Evolutionary conservation across 192 early-diverging fungal genomes (phyloP).

Genomic region (Geranomyces variabilis): DNA sequence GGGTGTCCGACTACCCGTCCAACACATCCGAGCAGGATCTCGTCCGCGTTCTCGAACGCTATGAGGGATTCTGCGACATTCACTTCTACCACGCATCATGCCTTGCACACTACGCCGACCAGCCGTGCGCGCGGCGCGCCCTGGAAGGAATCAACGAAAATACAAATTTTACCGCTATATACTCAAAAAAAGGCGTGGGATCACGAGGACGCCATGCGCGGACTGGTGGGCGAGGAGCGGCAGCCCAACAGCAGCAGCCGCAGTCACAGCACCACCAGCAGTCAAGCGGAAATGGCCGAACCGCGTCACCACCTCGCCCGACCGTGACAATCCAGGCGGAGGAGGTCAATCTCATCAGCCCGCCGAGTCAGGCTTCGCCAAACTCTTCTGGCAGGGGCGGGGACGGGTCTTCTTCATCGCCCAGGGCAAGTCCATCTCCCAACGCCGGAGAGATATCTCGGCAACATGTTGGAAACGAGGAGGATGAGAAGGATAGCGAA

Average conservation of each 20-base stretch:
- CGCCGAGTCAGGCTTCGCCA: constrained; percentile 23
- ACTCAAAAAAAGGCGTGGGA: constrained; percentile 46
- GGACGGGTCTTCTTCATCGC: constrained; percentile 35
- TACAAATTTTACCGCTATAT: constrained; percentile 55
- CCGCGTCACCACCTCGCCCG: no score
- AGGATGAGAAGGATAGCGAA: neutral
- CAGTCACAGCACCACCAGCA: constrained; percentile 14
- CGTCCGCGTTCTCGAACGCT: constrained; percentile 37
- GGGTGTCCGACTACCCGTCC: constrained; percentile 51
- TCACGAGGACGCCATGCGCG: neutral
- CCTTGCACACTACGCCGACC: constrained; percentile 46
- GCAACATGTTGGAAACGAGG: neutral
- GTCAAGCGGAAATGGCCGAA: neutral
- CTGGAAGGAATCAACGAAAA: constrained; percentile 47
- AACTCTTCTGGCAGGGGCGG: constrained; percentile 10
- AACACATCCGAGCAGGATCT: constrained; percentile 47
- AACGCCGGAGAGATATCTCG: neutral
- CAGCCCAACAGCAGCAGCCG: constrained; percentile 2
- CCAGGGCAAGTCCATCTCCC: constrained; percentile 8
- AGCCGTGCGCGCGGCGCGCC: constrained; percentile 30
- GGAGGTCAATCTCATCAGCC: neutral
- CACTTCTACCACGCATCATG: constrained; percentile 48
- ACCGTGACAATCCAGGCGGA: no score
- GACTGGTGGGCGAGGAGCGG: neutral
- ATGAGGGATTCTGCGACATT: constrained; percentile 46